phyloP scores from a whole-genome alignment of 1,139 yeast genomes.

The Magnusiomyces ingens region DNA sequence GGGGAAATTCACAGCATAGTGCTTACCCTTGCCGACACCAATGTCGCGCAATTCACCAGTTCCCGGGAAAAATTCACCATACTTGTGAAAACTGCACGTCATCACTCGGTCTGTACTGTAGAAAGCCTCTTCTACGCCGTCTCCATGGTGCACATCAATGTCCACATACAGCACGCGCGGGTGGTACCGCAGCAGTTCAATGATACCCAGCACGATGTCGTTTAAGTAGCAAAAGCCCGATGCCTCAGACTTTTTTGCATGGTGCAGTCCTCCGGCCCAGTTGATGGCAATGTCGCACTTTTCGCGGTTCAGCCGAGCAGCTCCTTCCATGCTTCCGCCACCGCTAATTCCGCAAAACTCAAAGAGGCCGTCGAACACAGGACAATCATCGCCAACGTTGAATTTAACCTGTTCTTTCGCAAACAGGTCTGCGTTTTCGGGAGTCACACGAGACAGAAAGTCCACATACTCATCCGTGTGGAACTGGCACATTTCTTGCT shows the following conservation, averaged over 20 bases:
- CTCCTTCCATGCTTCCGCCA: constrained; percentile 96
- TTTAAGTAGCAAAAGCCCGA: constrained; percentile 94
- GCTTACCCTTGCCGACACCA: constrained; percentile 82
- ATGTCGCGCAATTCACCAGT: constrained; percentile 84
- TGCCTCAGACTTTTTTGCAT: constrained; percentile 91
- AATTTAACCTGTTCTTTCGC: constrained; percentile 56
- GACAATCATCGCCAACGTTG: constrained; percentile 96
- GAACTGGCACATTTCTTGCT: constrained; percentile 68
- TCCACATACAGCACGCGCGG: constrained; percentile 91
- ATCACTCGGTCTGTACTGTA: constrained; percentile 91
- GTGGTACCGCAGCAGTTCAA: constrained; percentile 75
- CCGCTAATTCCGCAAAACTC: constrained; percentile 91
- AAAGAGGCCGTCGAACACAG: constrained; percentile 91
- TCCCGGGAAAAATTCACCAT: constrained; percentile 95
- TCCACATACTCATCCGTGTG: constrained; percentile 86
- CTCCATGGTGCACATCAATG: constrained; percentile 96
- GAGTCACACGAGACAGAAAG: constrained; percentile 70
- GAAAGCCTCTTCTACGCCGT: constrained; percentile 97
- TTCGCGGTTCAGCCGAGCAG: constrained; percentile 72
- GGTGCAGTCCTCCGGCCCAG: constrained; percentile 97
- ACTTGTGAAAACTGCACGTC: constrained; percentile 93
- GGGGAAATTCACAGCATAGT: constrained; percentile 89
- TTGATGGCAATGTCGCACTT: constrained; percentile 94
- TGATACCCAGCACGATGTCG: constrained; percentile 84
- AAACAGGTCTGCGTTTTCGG: constrained; percentile 61